Conservation (phyloP, 2,329 filamentous ascomycete genomes). For the Aspergillus tanneri region DNA sequence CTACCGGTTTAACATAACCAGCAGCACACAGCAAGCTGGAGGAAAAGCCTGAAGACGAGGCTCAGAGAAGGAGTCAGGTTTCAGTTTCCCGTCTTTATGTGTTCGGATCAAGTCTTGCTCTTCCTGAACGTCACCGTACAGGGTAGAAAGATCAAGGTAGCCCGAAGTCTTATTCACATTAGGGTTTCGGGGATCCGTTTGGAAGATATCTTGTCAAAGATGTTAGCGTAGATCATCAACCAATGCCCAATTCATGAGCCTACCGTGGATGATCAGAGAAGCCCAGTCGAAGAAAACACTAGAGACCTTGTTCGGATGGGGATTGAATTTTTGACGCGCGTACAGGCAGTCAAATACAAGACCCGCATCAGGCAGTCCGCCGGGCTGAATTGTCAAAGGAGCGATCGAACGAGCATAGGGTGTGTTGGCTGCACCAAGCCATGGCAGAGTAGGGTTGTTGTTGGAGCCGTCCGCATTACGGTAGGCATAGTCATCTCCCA, state of each 20-base stretch:
- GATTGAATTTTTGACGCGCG: conserved; percentile 43
- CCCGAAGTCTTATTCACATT: conserved; percentile 66
- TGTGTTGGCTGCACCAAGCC: conserved; percentile 65
- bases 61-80: conserved; percentile 71
- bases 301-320: conserved; percentile 69
- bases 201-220: conserved; percentile 59
- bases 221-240: neutral
- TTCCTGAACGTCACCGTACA: conserved; percentile 63
- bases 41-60: conserved; percentile 69
- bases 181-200: conserved; percentile 62
- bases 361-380: conserved; percentile 65
- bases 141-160: conserved; percentile 68
- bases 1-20: conserved; percentile 66
- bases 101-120: conserved; percentile 56
- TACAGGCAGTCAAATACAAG: conserved; percentile 48
- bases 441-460: conserved; percentile 67
- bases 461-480: conserved; percentile 68
- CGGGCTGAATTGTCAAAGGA: conserved; percentile 59
- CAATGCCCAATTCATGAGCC: conserved; percentile 9
- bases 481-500: conserved; percentile 60
- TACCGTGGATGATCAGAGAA: conserved; percentile 70
- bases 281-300: conserved; percentile 72
- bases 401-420: conserved; percentile 65
- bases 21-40: conserved; percentile 66
- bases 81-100: conserved; percentile 68